A percentile compares a stretch with the other conserved stretches of the same genome.
Evolutionary conservation across 2,329 filamentous ascomycete species (phyloP).

Genomic region (Dichotomopilus funicola): DNA sequence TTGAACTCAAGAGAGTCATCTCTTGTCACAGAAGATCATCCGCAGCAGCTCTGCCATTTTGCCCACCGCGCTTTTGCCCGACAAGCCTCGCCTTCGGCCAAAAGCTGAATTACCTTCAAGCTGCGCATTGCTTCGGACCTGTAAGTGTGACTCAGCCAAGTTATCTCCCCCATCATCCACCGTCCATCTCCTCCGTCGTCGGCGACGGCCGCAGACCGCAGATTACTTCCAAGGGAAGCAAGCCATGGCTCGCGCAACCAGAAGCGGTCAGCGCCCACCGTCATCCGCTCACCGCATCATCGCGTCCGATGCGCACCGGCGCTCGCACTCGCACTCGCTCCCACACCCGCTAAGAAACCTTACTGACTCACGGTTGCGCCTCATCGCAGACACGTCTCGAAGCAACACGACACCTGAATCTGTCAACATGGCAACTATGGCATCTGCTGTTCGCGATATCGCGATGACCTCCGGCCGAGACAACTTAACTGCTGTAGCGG

Average conservation of each 20-base stretch:
- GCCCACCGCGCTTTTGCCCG: slow-evolving; percentile 30
- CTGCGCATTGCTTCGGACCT: slow-evolving; percentile 26
- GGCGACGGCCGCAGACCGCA: neutral
- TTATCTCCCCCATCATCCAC: neutral
- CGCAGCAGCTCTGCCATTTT: slow-evolving; percentile 47
- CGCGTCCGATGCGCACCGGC: too few species aligned
- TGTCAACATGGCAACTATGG: slow-evolving; percentile 57
- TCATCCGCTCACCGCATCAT: neutral
- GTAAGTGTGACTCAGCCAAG: slow-evolving; percentile 24
- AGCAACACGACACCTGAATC: slow-evolving; percentile 34
- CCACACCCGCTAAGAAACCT: neutral
- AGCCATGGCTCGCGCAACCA: slow-evolving; percentile 6
- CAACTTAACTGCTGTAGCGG: slow-evolving; percentile 68
- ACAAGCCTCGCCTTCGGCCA: slow-evolving; percentile 24
- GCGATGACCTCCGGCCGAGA: slow-evolving; percentile 57
- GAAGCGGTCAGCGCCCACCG: slow-evolving; percentile 12
- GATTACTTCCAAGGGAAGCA: neutral
- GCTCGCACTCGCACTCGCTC: too few species aligned
- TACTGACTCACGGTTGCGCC: slow-evolving; percentile 29
- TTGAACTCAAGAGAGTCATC: slow-evolving; percentile 47
- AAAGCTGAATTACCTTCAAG: slow-evolving; percentile 15
- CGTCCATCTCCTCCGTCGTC: slow-evolving; percentile 18
- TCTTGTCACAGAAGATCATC: slow-evolving; percentile 55
- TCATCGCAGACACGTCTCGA: slow-evolving; percentile 38
- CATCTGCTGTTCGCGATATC: slow-evolving; percentile 63